phyloP scores from a whole-genome alignment of 129 eudicot genomes.

The Mikania micrantha region DNA sequence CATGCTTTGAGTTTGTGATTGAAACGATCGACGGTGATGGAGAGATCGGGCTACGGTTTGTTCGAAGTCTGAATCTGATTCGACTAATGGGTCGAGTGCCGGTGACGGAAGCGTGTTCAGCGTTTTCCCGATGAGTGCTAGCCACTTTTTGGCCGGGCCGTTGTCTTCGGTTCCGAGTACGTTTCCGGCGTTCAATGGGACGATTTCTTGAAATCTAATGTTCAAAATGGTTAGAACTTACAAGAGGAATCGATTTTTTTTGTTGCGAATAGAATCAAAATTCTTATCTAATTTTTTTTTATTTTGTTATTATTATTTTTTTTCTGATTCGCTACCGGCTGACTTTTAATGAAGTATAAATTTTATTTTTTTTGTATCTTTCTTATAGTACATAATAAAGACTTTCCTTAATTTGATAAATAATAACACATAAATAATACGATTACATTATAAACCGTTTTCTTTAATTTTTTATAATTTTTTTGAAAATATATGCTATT shows the following conservation, averaged over 20 bases:
- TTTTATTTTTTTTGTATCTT: too few relatives aligned
- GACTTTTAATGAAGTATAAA: too few relatives aligned
- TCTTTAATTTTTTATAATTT: too few relatives aligned
- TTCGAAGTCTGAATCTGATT: slow-evolving; percentile 65
- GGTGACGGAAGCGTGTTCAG: slow-evolving; percentile 72
- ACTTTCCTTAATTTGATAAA: too few relatives aligned
- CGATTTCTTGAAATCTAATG: slow-evolving; percentile 94
- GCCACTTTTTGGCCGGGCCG: slow-evolving; percentile 92
- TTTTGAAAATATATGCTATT: too few relatives aligned
- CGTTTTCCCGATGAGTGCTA: slow-evolving; percentile 57
- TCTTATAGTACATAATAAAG: too few relatives aligned
- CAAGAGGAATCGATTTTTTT: neutral
- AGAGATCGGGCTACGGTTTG: slow-evolving; percentile 47
- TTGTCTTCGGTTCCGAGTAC: slow-evolving; percentile 95
- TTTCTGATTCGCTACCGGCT: too few relatives aligned
- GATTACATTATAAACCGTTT: too few relatives aligned
- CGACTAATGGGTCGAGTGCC: slow-evolving; percentile 48
- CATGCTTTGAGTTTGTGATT: slow-evolving; percentile 72
- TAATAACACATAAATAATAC: too few relatives aligned
- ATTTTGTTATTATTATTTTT: too few relatives aligned
- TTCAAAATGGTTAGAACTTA: neutral
- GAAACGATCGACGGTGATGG: slow-evolving; percentile 58
- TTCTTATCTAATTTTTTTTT: too few relatives aligned
- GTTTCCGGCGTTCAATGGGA: slow-evolving; percentile 94
- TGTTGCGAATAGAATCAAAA: neutral